Evolutionary conservation across 257 asterid species (phyloP), one percentile per base, ranked within the genome.

Genomic region (Nicotiana noctiflora): DNA sequence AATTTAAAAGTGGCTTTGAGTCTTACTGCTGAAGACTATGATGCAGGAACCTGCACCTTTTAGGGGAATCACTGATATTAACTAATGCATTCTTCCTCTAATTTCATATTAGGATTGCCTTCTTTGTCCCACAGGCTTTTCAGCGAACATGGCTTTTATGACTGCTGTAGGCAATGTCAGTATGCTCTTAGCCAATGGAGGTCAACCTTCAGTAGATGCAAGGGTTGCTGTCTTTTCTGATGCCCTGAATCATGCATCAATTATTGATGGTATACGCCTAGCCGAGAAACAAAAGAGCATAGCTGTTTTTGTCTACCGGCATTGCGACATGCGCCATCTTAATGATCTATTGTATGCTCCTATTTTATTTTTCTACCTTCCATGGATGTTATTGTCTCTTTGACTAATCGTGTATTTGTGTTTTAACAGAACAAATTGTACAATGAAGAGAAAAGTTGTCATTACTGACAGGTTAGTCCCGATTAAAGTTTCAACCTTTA

Each of bases 121-220:
- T 91, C 99, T 96, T 90, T 96, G 99, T 90, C 98, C 99, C 84
- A 91, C 99, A 89, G 99, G 99, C 96, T 94, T 95, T 89, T 90
- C 99, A 84, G 98, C 99, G 96, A 93, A 95, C 86, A 93, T 93
- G 99, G 98, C 99, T 68, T 89, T 95, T 76, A 87, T 95, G 94
- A 92, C 97, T 27, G 89, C 97, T 9, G 85, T 93, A 65, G 99
- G 94, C 84, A 92, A 88, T 86, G 83, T 93, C 66, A 87, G 90
- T 85, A 83, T 88, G 83, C 90, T 95, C 70, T 72, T 90, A 75
- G 87, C 93, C 60, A 92, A 70, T 83, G 85, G 90, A 46, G 82
- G 84, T 52, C 86, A 89, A 82, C 89, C 94, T 67, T 82, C 79
- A 74, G 51, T 81, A 56, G 87, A 89, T 86, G 96, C 92, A 59